These are phyloP conservation scores for Blastobotrys parvus DNA, from an alignment of 805 yeast genomes.

Conservation along the genomic window DNA sequence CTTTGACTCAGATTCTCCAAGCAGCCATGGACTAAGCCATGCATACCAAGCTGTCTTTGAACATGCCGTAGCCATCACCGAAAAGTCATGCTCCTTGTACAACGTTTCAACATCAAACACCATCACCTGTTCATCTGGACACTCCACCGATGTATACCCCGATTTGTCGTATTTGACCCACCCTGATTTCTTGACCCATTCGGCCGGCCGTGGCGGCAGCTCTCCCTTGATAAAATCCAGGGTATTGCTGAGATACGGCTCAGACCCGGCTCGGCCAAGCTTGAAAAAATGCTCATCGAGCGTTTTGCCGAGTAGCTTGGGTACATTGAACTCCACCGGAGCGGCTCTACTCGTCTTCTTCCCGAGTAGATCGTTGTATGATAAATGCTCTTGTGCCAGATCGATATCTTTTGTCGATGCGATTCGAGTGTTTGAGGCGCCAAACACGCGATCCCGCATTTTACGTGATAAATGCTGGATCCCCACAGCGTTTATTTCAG, in stretches of 20 bases:
- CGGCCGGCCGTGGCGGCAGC: constrained; percentile 26
- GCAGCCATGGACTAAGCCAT: constrained; percentile 86
- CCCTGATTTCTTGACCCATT: constrained; percentile 60
- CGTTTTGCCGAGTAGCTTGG: constrained; percentile 59
- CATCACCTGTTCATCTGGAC: constrained; percentile 62
- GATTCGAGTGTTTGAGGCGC: constrained; percentile 4
- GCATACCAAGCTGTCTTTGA: constrained; percentile 80
- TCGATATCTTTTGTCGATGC: constrained; percentile 33
- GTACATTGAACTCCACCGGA: constrained; percentile 48
- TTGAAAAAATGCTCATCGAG: constrained; percentile 81
- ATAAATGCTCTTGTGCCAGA: constrained; percentile 53
- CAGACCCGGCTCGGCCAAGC: constrained; percentile 47
- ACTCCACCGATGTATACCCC: constrained; percentile 38
- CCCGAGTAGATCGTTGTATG: constrained; percentile 59
- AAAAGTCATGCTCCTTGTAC: constrained; percentile 64
- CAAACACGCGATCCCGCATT: constrained; percentile 19
- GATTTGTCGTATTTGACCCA: constrained; percentile 71
- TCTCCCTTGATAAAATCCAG: constrained; percentile 34
- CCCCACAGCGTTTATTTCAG: constrained; percentile 24
- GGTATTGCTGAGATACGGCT: constrained; percentile 52
- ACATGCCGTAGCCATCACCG: constrained; percentile 75
- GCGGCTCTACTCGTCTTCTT: constrained; percentile 55
- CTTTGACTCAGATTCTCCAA: constrained; percentile 40
- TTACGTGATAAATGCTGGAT: constrained; percentile 22
- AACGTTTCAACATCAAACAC: constrained; percentile 88